These are phyloP conservation scores for Coemansia sp. DNA, from an alignment of 192 early-diverging fungal species.

Conservation along the genomic window DNA sequence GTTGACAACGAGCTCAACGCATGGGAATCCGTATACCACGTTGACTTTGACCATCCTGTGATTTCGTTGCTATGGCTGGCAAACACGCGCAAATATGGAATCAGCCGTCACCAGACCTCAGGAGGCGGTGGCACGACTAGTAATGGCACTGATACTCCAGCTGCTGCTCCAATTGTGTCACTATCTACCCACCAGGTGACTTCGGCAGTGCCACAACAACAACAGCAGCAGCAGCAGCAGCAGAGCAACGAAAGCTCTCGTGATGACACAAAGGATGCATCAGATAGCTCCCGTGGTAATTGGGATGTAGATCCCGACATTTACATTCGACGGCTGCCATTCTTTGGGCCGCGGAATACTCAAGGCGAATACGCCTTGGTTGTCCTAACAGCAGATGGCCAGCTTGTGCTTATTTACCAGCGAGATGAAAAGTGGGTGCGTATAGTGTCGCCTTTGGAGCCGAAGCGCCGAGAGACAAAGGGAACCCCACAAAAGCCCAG, in stretches of 20 bases:
- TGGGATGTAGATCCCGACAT: conserved; percentile 44
- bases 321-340: conserved; percentile 42
- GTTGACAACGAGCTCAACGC: conserved; percentile 42
- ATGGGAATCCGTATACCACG: conserved; percentile 45
- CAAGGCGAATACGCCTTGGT: conserved; percentile 52
- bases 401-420: conserved; percentile 51
- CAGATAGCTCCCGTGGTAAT: background rate
- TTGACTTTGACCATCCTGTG: conserved; percentile 49
- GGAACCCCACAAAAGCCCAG: background rate
- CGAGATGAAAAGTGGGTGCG: conserved; percentile 50
- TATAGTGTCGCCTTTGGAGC: conserved; percentile 39
- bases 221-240: conserved; percentile 1
- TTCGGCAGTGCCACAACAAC: background rate
- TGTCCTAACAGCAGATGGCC: conserved; percentile 47
- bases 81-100: conserved; percentile 50
- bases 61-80: conserved; percentile 49
- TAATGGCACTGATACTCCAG: background rate
- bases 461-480: conserved; percentile 20
- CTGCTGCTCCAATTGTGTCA: conserved; percentile 1
- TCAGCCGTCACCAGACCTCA: conserved; percentile 26
- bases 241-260: background rate
- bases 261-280: background rate
- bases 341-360: conserved; percentile 54
- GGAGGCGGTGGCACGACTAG: background rate
- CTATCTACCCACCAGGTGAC: conserved; percentile 20